Base-by-base conservation (phyloP, 129 eudicot genomes). In the Tagetes patula region DNA sequence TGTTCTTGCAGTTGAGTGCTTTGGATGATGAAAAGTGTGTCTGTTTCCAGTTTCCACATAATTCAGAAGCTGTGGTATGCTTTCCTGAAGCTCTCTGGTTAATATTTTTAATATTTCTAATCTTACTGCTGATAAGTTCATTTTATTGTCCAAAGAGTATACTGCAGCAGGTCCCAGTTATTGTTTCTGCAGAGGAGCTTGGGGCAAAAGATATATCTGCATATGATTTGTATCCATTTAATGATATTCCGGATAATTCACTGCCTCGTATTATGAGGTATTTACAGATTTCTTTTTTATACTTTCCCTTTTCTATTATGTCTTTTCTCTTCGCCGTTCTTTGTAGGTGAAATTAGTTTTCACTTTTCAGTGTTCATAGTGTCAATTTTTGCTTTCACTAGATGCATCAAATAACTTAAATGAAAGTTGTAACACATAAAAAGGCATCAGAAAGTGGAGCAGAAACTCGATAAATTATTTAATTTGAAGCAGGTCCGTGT, bases 191-290 rank as follows among this genome's bases (percentile, higher is more conserved):
- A 73, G 92, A 85, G 77, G 95, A 87, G 78, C 75, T 83, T 59
- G 91, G 96, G 67, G 87, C 91, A 40, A 92, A 79, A 79, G 95
- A 87, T 64, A 85, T 71, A 80, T 83, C 95, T 37, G 66, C 83
- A 12, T 89, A 87, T 76, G 87, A 87, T 84, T 78, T 82, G 49
- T 82, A 71, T 76, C 72, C 89, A 47, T 84, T 87, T 81, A 80
- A 56, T 72, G 87, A 81, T 62, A 62, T 80, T 70, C 97, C 91
- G 52, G 76, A 81, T 38, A 72, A 86, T 74, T 84, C 90, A 47
- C 69, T 83, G 75, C 81, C 95, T 76, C 89, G 78, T 79, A 78
- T 89, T 79, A 75, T 84, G 52, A 70, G 96, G 98, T 92, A 75
- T 72, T 43, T 49, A 40, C 8, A 54, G 40, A 20, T 20, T 71